Evolutionary conservation across 257 asterid species (phyloP).

Genomic region (Anisodus acutangulus): DNA sequence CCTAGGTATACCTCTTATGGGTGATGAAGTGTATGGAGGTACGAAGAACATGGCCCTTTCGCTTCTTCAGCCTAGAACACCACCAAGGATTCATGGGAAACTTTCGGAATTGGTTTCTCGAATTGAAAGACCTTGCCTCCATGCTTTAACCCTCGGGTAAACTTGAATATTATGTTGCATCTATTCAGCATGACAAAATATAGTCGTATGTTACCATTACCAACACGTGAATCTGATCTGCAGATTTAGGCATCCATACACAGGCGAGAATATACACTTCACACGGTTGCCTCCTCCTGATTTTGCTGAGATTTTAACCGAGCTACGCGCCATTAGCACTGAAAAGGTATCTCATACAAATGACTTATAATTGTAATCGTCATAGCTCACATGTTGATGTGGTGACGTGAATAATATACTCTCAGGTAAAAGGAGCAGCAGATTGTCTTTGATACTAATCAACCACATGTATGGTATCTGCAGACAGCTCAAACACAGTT

Average conservation of each 20-base stretch:
- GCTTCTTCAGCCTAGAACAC: conserved; percentile 69
- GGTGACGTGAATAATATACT: not conserved
- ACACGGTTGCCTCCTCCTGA: conserved; percentile 79
- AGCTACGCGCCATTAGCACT: conserved; percentile 58
- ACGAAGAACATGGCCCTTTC: conserved; percentile 83
- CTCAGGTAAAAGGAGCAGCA: conserved; percentile 14
- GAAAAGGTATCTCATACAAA: conserved; percentile 50
- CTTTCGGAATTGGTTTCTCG: conserved; percentile 52
- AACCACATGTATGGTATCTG: not conserved
- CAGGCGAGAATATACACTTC: conserved; percentile 64
- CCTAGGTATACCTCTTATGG: conserved; percentile 88
- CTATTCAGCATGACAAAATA: too few relatives aligned
- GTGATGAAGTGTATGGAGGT: conserved; percentile 96
- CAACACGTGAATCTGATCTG: not conserved
- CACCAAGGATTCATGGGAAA: conserved; percentile 48
- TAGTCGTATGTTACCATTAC: not conserved
- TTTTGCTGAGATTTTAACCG: conserved; percentile 66
- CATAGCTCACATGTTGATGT: not conserved
- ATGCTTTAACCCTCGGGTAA: conserved; percentile 84
- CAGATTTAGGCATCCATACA: conserved; percentile 80
- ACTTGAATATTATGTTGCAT: not conserved
- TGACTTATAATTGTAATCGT: not conserved
- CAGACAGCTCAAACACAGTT: conserved; percentile 1
- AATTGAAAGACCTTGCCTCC: conserved; percentile 91
- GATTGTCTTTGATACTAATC: not conserved